Conservation (phyloP, 768 basidiomycete species). For the Podaxis sp. region DNA sequence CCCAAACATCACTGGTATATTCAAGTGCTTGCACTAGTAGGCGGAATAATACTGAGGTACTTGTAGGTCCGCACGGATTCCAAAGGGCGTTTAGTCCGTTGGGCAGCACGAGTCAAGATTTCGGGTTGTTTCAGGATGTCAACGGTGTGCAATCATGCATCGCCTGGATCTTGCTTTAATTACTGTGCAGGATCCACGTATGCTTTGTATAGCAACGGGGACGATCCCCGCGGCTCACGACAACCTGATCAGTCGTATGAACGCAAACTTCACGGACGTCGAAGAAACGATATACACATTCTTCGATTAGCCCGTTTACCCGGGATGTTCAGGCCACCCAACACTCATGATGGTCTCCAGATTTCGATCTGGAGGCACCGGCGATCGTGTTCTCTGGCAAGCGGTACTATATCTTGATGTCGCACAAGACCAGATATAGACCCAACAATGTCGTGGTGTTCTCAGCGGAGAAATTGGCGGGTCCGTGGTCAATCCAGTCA, state of each 20-base stretch:
- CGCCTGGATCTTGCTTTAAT: neutral
- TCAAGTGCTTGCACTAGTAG: neutral
- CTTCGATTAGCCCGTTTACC: neutral
- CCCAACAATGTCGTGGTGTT: slow-evolving; percentile 9
- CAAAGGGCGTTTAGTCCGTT: slow-evolving; percentile 2
- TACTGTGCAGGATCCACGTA: neutral
- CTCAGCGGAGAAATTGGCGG: slow-evolving; percentile 4
- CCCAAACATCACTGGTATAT: slow-evolving; percentile 23
- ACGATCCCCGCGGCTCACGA: slow-evolving; percentile 3
- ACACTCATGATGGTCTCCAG: neutral
- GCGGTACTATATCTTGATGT: slow-evolving; percentile 5
- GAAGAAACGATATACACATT: slow-evolving; percentile 1
- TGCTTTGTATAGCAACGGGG: slow-evolving; percentile 6
- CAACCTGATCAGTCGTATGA: slow-evolving; percentile 4
- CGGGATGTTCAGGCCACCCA: neutral
- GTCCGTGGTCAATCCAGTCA: slow-evolving; percentile 4
- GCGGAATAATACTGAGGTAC: no score
- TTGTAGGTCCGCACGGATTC: neutral
- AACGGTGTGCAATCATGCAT: neutral
- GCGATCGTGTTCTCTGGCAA: slow-evolving; percentile 4
- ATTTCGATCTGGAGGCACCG: slow-evolving; percentile 5
- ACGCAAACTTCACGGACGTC: neutral
- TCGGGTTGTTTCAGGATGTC: slow-evolving; percentile 4
- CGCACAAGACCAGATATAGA: slow-evolving; percentile 3
- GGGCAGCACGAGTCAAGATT: slow-evolving; percentile 4